These are phyloP conservation scores for Pseudomonodictys pantanalensis DNA, from an alignment of 495 filamentous ascomycete species.

Conservation along the genomic window DNA sequence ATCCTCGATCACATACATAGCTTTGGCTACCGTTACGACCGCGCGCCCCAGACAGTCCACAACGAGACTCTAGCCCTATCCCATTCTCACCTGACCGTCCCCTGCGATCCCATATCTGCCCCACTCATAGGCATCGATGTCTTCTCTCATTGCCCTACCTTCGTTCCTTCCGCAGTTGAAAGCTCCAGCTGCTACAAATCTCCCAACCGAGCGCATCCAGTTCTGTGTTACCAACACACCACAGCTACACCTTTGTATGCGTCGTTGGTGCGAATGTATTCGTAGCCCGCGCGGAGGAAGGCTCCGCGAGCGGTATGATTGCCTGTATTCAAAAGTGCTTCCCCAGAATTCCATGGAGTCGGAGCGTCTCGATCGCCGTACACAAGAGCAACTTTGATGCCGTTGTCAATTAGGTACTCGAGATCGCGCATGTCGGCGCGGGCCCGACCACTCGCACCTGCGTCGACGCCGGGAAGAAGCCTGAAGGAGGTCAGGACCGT, in stretches of 20 bases:
- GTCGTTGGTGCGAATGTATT: background rate
- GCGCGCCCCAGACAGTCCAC: too few relatives aligned
- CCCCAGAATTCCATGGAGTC: background rate
- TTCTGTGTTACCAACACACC: too few relatives aligned
- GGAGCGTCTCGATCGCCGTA: background rate
- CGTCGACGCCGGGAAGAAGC: background rate
- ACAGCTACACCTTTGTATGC: background rate
- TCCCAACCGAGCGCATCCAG: too few relatives aligned
- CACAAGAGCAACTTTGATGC: background rate
- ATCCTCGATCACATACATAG: too few relatives aligned
- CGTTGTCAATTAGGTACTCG: background rate
- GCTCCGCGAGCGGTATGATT: background rate
- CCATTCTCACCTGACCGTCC: too few relatives aligned
- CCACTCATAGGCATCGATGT: too few relatives aligned
- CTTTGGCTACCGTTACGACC: too few relatives aligned
- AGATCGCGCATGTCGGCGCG: background rate
- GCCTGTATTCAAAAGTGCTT: background rate
- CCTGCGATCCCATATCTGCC: too few relatives aligned
- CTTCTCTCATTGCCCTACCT: too few relatives aligned
- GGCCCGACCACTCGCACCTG: background rate
- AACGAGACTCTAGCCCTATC: too few relatives aligned
- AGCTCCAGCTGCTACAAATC: too few relatives aligned
- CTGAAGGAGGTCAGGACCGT: constrained; percentile 18
- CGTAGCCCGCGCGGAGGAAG: background rate
- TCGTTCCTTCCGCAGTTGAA: too few relatives aligned